Evolutionary conservation across 2,329 filamentous ascomycete species (phyloP).

Genomic region (Lecanicillium sp.): DNA sequence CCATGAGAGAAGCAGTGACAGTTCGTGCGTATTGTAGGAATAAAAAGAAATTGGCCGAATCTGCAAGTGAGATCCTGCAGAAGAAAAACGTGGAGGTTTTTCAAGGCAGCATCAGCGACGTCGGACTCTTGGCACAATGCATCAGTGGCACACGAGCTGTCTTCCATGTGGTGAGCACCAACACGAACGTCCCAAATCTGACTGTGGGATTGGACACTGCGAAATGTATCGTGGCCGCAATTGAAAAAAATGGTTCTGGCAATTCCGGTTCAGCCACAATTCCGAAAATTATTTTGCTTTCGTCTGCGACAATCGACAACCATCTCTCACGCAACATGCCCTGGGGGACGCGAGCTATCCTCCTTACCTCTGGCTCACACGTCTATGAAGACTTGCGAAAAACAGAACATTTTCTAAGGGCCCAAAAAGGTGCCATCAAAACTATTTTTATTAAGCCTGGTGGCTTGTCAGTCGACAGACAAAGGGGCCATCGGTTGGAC

Average conservation of each 20-base stretch:
- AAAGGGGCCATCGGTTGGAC: constrained; percentile 35
- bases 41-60: too few relatives aligned
- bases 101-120: constrained; percentile 35
- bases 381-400: constrained; percentile 22
- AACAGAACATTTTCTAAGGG: constrained; percentile 32
- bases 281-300: constrained; percentile 37
- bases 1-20: too few relatives aligned
- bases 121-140: constrained; percentile 20
- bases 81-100: constrained; percentile 36
- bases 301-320: constrained; percentile 35
- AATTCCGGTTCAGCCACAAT: constrained; percentile 15
- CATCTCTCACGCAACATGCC: constrained; percentile 26
- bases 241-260: too few relatives aligned
- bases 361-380: constrained; percentile 21
- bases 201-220: constrained; percentile 31
- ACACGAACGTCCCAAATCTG: constrained; percentile 37
- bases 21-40: too few relatives aligned
- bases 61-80: too few relatives aligned
- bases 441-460: constrained; percentile 38
- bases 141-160: constrained; percentile 29
- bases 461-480: constrained; percentile 15
- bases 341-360: constrained; percentile 13
- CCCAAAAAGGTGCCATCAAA: constrained; percentile 30
- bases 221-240: too few relatives aligned
- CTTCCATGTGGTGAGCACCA: constrained; percentile 34